phyloP scores from a whole-genome alignment of 2,329 filamentous ascomycete species.

The Diaporthe australafricana region DNA sequence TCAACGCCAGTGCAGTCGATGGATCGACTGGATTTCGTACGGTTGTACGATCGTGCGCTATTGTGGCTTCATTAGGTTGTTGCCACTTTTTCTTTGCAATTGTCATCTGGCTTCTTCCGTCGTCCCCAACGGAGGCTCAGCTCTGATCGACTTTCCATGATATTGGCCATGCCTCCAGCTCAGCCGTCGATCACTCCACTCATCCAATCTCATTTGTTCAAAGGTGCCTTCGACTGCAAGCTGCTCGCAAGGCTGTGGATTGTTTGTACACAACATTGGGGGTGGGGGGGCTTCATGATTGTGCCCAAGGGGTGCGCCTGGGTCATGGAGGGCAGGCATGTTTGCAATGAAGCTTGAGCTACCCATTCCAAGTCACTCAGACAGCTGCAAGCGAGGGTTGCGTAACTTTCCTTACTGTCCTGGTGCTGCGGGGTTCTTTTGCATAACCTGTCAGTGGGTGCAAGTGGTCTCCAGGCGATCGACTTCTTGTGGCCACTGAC shows the following conservation, averaged over 20 bases:
- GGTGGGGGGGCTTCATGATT: neutral
- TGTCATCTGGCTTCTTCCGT: neutral
- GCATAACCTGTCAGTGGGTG: constrained; percentile 27
- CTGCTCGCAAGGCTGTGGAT: neutral
- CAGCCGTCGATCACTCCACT: neutral
- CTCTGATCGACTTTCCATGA: neutral
- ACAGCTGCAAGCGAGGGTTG: neutral
- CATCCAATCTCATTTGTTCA: too few species aligned
- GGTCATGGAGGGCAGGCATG: neutral
- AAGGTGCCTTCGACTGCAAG: too few species aligned
- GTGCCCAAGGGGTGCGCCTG: too few species aligned
- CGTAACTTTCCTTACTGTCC: neutral
- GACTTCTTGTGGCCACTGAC: neutral
- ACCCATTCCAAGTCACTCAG: neutral
- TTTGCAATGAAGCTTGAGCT: constrained; percentile 3
- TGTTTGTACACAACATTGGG: neutral
- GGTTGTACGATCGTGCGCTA: neutral
- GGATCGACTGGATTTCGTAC: neutral
- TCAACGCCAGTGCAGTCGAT: neutral
- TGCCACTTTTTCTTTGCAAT: neutral
- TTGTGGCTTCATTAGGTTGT: constrained; percentile 14
- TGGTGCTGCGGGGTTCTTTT: constrained; percentile 8
- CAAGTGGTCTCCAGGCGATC: neutral
- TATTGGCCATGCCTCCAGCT: neutral
- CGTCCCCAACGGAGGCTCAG: neutral